phyloP scores from a whole-genome alignment of 768 basidiomycete species.

The Russula sp. region DNA sequence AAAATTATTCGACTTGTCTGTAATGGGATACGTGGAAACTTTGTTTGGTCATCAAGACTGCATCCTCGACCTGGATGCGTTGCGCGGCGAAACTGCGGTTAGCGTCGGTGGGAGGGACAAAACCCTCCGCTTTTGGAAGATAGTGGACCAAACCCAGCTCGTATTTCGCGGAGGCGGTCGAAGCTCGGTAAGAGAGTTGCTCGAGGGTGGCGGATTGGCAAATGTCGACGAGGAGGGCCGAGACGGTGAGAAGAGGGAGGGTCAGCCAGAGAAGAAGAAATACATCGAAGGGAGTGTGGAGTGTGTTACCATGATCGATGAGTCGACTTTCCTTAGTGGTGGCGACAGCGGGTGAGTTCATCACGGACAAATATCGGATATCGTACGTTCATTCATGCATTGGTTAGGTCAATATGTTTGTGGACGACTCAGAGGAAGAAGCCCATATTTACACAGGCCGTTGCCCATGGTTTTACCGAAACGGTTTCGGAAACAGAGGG shows the following conservation, averaged over 20 bases:
- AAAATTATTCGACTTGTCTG: slow-evolving; percentile 76
- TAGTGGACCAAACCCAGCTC: slow-evolving; percentile 88
- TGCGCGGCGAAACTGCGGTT: slow-evolving; percentile 78
- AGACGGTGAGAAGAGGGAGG: slow-evolving; percentile 27
- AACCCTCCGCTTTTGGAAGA: slow-evolving; percentile 93
- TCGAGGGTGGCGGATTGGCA: slow-evolving; percentile 70
- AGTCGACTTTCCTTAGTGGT: slow-evolving; percentile 84
- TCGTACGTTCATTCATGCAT: background rate
- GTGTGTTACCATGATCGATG: slow-evolving; percentile 91
- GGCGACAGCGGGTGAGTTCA: slow-evolving; percentile 88
- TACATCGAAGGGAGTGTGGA: slow-evolving; percentile 91
- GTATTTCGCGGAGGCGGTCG: slow-evolving; percentile 95
- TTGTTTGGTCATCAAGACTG: slow-evolving; percentile 95
- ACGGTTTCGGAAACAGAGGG: slow-evolving; percentile 67
- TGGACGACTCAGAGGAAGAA: slow-evolving; percentile 95
- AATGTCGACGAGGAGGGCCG: slow-evolving; percentile 48
- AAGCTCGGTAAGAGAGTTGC: slow-evolving; percentile 67
- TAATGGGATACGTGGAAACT: slow-evolving; percentile 92
- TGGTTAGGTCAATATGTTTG: slow-evolving; percentile 72
- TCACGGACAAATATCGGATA: slow-evolving; percentile 1
- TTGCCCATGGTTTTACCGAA: slow-evolving; percentile 84
- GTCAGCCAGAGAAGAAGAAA: slow-evolving; percentile 35
- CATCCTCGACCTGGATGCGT: slow-evolving; percentile 67
- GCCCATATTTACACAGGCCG: slow-evolving; percentile 75
- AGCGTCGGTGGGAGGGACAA: slow-evolving; percentile 88